Evolutionary conservation across 305 asterid genomes (phyloP).

Genomic region (Petunia hybrid): DNA sequence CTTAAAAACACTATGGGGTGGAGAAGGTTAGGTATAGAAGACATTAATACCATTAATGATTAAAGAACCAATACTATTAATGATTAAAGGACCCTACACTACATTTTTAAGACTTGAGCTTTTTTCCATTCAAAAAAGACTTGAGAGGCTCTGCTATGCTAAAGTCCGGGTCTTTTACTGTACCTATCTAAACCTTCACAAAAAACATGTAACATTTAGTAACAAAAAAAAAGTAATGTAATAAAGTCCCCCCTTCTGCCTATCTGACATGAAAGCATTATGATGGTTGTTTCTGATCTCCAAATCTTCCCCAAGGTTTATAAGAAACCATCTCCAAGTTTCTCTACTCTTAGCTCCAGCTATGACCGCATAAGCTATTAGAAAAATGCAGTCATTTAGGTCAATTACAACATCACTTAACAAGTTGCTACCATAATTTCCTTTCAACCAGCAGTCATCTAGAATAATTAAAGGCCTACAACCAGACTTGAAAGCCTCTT

Average conservation of each 20-base stretch:
- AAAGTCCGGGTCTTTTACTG: no score
- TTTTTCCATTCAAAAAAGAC: no score
- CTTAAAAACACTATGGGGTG: no score
- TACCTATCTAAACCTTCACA: no score
- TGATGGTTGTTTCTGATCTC: no score
- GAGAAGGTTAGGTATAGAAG: no score
- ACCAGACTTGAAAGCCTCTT: background rate
- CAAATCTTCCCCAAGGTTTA: background rate
- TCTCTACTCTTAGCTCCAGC: background rate
- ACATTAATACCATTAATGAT: no score
- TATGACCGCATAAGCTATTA: background rate
- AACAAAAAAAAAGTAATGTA: background rate
- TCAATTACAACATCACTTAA: background rate
- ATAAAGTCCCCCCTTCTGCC: background rate
- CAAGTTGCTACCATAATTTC: background rate
- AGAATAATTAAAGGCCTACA: background rate
- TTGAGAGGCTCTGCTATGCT: no score
- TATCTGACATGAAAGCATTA: background rate
- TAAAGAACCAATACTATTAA: no score
- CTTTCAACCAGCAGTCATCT: background rate
- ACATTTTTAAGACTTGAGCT: no score
- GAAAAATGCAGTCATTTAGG: background rate
- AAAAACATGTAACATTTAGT: no score
- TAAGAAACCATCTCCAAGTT: background rate
- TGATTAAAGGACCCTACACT: no score